Evolutionary conservation across 441 rosid species (phyloP).

Genomic region (Pelargonium fulgidum): DNA sequence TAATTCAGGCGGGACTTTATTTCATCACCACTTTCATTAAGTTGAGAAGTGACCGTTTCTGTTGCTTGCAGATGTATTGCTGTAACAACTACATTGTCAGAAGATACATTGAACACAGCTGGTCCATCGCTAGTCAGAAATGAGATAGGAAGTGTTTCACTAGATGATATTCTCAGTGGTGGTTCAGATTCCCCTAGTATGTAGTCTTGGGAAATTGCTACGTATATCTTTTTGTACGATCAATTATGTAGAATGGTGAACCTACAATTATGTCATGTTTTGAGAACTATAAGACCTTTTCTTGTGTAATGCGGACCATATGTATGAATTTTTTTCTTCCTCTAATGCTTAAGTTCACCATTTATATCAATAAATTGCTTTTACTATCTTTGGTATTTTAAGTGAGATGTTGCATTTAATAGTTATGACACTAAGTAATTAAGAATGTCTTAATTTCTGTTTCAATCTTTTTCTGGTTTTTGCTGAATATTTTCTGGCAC

Average conservation of each 20-base stretch:
- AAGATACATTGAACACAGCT: conserved; percentile 55
- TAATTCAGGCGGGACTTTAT: neutral
- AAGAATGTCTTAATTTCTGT: neutral
- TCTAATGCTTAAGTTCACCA: conserved; percentile 13
- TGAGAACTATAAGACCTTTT: conserved; percentile 18
- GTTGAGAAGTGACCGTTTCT: conserved; percentile 18
- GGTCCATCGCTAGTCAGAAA: conserved; percentile 70
- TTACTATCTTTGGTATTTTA: conserved; percentile 17
- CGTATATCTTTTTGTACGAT: conserved; percentile 35
- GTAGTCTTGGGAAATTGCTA: conserved; percentile 48
- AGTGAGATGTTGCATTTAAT: conserved; percentile 19
- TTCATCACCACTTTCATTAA: neutral
- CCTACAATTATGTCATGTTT: conserved; percentile 19
- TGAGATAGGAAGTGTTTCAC: conserved; percentile 63
- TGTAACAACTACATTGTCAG: conserved; percentile 74
- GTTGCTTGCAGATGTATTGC: conserved; percentile 75
- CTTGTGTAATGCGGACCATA: conserved; percentile 30
- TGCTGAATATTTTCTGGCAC: conserved; percentile 17
- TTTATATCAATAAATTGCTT: conserved; percentile 11
- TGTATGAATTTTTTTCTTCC: conserved; percentile 23
- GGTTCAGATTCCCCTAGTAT: conserved; percentile 68
- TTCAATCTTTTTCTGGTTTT: neutral
- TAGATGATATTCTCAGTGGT: conserved; percentile 84
- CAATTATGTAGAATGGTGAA: conserved; percentile 29
- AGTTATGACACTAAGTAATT: conserved; percentile 16